These are phyloP conservation scores for Berkeleyomyces rouxiae DNA, from an alignment of 2,329 filamentous ascomycete genomes.

Conservation along the genomic window DNA sequence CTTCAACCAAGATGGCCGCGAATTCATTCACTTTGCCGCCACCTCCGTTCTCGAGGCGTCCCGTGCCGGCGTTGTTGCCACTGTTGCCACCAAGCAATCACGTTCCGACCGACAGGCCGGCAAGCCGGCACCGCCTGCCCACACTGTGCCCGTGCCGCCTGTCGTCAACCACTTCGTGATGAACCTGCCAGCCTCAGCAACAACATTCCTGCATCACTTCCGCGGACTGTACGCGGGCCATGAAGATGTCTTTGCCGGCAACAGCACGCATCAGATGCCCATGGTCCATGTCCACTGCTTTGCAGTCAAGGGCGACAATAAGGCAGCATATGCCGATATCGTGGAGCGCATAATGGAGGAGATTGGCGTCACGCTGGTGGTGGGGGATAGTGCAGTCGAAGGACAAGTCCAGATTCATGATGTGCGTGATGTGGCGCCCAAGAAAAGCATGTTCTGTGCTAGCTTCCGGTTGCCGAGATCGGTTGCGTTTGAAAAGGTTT, in stretches of 20 bases:
- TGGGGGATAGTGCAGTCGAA: conserved; percentile 30
- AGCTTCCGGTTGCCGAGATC: conserved; percentile 71
- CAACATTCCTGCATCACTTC: conserved; percentile 61
- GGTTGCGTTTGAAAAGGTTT: conserved; percentile 52
- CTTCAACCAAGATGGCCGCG: conserved; percentile 66
- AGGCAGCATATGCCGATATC: conserved; percentile 39
- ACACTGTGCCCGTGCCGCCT: conserved; percentile 42
- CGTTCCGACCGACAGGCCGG: conserved; percentile 20
- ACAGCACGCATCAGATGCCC: conserved; percentile 45
- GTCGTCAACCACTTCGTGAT: conserved; percentile 91
- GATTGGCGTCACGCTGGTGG: conserved; percentile 23
- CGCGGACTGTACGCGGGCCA: conserved; percentile 63
- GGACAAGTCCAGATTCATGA: conserved; percentile 42
- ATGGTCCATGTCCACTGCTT: conserved; percentile 94
- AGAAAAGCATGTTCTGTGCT: conserved; percentile 94
- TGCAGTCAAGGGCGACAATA: conserved; percentile 58
- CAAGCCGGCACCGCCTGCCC: conserved; percentile 21
- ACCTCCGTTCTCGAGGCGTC: conserved; percentile 39
- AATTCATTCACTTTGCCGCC: conserved; percentile 60
- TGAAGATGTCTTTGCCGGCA: conserved; percentile 43
- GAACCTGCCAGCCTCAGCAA: conserved; percentile 85
- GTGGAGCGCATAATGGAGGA: conserved; percentile 27
- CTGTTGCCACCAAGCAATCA: conserved; percentile 28
- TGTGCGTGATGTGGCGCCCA: conserved; percentile 77
- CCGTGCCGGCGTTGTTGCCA: conserved; percentile 33